Base-by-base conservation (phyloP, 2,329 filamentous ascomycete genomes). In the Fusarium tricinctum region DNA sequence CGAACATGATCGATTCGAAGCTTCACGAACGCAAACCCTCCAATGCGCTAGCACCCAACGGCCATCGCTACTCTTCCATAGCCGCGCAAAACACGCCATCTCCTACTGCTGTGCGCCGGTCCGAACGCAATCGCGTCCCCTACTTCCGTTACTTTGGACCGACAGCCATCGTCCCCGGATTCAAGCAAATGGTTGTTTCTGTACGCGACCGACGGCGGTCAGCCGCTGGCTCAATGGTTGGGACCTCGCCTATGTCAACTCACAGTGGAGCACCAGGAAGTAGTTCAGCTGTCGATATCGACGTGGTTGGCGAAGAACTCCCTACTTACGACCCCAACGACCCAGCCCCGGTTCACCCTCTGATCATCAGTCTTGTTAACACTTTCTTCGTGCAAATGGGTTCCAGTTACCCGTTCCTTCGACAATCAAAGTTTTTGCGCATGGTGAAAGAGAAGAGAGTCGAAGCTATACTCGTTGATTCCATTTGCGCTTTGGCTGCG, bases 141-240 rank as follows among this genome's bases (percentile, higher is more conserved):
- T 97, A 96, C 77, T 97, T 97, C 73, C 86, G 94, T 63, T 97
- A 96, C 78, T 96, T 97, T 76, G 94, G 93, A 0, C 92, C 93
- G 0, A 97, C 94, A 1, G 94, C 93, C 66, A 97, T 97, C 74
- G 92, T 96, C 52, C 93, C 93, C 2, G 93, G 93, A 22, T 97
- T 94, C 81, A 97, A 97, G 79, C 93, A 97, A 78, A 97, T 97
- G 92, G 92, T 97, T 26, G 90, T 92, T 60, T 90, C 91, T 54
- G 88, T 94, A 30, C 86, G 90, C 60, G 89, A 91, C 62, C 83
- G 88, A 61, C 85, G 89, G 23, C 85, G 85, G 23, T 89, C 89
- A 52, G 85, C 83, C 10, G 83, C 80, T 8, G 84, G 83, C 50
- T 90, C 88, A 19, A 85, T 87, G 46, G 87, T 88, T 1, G 82